Evolutionary conservation across 768 basidiomycete species (phyloP).

Genomic region (Sporobolomyces pararoseus): DNA sequence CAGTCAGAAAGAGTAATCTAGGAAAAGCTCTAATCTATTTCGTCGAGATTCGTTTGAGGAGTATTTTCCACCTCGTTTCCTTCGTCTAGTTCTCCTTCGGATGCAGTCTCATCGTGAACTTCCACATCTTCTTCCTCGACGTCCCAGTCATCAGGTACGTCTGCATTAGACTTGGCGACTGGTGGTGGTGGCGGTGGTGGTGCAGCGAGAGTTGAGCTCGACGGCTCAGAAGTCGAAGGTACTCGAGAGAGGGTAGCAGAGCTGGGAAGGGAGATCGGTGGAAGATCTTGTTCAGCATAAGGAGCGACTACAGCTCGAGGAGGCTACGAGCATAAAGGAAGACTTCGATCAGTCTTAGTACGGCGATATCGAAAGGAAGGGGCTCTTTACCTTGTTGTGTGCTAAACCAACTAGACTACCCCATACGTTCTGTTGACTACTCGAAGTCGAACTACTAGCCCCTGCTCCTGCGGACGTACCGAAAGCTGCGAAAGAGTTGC

Average conservation of each 20-base stretch:
- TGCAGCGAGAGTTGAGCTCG: not conserved
- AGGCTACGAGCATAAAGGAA: slow-evolving; percentile 11
- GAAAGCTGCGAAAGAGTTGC: slow-evolving; percentile 31
- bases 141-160: slow-evolving; percentile 14
- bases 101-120: too few relatives aligned
- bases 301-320: slow-evolving; percentile 36
- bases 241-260: slow-evolving; percentile 2
- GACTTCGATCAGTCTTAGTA: too few relatives aligned
- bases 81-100: too few relatives aligned
- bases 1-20: too few relatives aligned
- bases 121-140: not conserved
- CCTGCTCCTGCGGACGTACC: not conserved
- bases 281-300: slow-evolving; percentile 22
- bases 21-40: not conserved
- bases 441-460: not conserved
- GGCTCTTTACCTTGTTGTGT: slow-evolving; percentile 22
- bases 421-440: slow-evolving; percentile 10
- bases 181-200: not conserved
- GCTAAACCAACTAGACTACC: slow-evolving; percentile 15
- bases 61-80: too few relatives aligned
- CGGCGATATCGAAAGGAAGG: not conserved
- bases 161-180: not conserved
- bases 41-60: not conserved
- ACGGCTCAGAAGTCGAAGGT: not conserved
- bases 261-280: slow-evolving; percentile 1